phyloP scores from a whole-genome alignment of 2,329 filamentous ascomycete species.

The Cryphonectria nitschkei region DNA sequence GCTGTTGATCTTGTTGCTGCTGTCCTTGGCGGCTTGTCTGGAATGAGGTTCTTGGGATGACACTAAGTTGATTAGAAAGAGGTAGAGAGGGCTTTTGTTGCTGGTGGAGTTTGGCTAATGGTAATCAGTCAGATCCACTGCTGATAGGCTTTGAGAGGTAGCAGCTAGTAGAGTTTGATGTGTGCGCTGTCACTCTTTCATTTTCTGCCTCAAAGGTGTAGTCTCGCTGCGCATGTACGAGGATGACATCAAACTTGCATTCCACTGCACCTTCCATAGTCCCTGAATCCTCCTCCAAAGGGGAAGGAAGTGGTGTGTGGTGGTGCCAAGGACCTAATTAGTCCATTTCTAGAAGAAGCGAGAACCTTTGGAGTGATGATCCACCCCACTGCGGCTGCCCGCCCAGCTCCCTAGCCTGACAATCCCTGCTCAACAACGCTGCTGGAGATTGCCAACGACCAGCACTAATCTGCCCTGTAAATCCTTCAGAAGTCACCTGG shows the following conservation, averaged over 20 bases:
- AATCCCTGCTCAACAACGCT: not conserved
- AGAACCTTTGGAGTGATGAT: constrained; percentile 10
- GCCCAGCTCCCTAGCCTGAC: not conserved
- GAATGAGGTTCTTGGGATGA: not conserved
- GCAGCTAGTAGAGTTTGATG: not conserved
- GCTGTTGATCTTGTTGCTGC: too few species aligned
- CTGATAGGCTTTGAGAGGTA: not conserved
- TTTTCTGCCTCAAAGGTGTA: not conserved
- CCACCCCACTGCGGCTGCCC: not conserved
- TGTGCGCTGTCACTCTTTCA: too few species aligned
- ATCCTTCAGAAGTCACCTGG: not conserved
- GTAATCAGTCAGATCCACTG: not conserved
- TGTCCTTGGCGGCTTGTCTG: not conserved
- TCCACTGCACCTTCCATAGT: not conserved
- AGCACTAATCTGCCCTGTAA: not conserved
- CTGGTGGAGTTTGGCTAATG: not conserved
- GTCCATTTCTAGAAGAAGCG: constrained; percentile 26
- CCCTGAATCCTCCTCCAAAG: too few species aligned
- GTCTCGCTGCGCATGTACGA: not conserved
- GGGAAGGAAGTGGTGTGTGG: not conserved
- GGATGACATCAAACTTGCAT: not conserved
- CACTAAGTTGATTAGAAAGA: not conserved
- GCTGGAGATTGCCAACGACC: not conserved
- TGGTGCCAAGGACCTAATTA: constrained; percentile 4
- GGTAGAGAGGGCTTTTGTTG: not conserved